A percentile compares a stretch with the other conserved stretches of the same genome.
phyloP scores from a whole-genome alignment of 148 eudicot species.

The Camellia japonica region DNA sequence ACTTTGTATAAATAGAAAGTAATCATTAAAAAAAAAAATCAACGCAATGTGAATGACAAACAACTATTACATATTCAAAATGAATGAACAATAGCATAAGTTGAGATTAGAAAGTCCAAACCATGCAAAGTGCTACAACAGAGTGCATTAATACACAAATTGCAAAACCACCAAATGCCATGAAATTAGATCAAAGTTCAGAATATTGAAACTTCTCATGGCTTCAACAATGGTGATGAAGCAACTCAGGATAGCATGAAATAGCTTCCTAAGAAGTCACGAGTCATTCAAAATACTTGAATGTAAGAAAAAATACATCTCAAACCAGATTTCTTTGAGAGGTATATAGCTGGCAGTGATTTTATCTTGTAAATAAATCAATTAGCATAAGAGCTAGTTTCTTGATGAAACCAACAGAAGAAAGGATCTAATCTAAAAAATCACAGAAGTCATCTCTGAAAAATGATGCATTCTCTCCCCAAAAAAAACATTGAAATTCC shows the following conservation, averaged over 20 bases:
- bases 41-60: conserved; percentile 3
- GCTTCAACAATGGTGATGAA: neutral
- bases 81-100: neutral
- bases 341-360: too few relatives aligned
- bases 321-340: neutral
- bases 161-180: neutral
- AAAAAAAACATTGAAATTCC: too few relatives aligned
- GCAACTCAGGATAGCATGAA: neutral
- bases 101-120: neutral
- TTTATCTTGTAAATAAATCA: too few relatives aligned
- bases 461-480: neutral
- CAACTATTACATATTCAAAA: conserved; percentile 5
- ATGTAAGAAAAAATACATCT: neutral
- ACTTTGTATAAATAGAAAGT: neutral
- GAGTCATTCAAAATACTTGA: neutral
- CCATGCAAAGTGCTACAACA: neutral
- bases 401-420: too few relatives aligned
- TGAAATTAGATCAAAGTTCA: neutral
- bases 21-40: neutral
- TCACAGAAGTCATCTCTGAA: neutral
- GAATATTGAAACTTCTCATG: neutral
- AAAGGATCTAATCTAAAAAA: neutral
- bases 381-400: too few relatives aligned
- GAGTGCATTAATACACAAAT: conserved; percentile 18
- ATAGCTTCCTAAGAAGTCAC: neutral